Evolutionary conservation across 1,284 basidiomycete genomes (phyloP), one percentile per base, ranked within the genome.

Genomic region (Porogramme epimiltina): DNA sequence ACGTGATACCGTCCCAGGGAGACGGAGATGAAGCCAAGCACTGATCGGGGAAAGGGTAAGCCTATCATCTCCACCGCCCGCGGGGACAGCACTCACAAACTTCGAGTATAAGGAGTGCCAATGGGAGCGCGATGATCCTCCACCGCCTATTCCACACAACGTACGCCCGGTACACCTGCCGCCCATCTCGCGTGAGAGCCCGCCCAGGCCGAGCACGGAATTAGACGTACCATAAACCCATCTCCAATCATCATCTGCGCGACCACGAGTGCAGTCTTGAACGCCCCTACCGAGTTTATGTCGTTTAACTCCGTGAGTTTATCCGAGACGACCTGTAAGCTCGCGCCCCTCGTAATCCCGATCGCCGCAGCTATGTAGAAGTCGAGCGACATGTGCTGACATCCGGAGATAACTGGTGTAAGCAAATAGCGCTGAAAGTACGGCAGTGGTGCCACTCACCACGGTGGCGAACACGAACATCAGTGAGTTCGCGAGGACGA

Each of bases 191-290:
- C 13, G 34, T 10, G 10, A 37, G 34, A 37, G 5, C n/a, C 16
- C 6, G 5, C 13, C 10, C 16, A 37, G n/a, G 34, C 10, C 16
- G n/a, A 6, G 34, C 8, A 11, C 18, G 34, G 3, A 25, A 37
- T 16, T 11, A 10, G 13, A 47, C 50, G 43, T 18, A 51, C 50
- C 50, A 51, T 51, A n/a, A 51, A 51, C 3, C 45, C 45, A 19
- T 51, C 50, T 8, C 50, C 50, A 11, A 51, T 47, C 23, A 51
- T 39, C 10, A 39, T 47, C 36, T 47, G 45, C 4, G 50, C 25
- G 1, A 51, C 45, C 10, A 37, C 13, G 5, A 37, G 34, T 6
- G 9, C 34, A 16, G 34, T 37, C 34, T 37, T 37, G 34, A 16
- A 9, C 34, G 34, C 34, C 13, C 34, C 34, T 5, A 37, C 5